Conservation (phyloP, 371 early-diverging fungal genomes). For the Mucor indicus region DNA sequence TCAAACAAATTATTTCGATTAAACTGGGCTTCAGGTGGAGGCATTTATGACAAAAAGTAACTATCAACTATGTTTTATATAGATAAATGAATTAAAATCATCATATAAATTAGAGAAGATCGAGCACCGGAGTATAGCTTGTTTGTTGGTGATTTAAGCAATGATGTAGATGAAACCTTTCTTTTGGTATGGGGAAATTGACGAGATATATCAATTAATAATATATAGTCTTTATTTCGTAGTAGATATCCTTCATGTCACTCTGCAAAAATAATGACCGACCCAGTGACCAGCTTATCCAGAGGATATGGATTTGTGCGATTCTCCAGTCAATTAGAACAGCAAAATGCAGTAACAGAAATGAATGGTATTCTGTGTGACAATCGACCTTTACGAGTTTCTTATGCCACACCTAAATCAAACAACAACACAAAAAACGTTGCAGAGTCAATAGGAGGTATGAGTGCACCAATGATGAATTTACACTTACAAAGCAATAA, state of each 20-base stretch:
- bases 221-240: constrained; percentile 42
- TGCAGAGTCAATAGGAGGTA: constrained; percentile 12
- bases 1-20: constrained; percentile 79
- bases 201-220: neutral
- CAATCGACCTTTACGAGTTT: constrained; percentile 77
- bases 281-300: constrained; percentile 65
- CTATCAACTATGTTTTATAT: neutral
- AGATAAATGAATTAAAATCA: neutral
- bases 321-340: constrained; percentile 69
- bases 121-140: constrained; percentile 74
- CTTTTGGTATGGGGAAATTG: constrained; percentile 62
- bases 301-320: constrained; percentile 83
- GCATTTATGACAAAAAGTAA: constrained; percentile 45
- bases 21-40: constrained; percentile 89
- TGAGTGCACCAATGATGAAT: constrained; percentile 5
- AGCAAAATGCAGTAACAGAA: constrained; percentile 67
- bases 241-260: constrained; percentile 63
- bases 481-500: constrained; percentile 17
- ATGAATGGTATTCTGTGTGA: constrained; percentile 72
- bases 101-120: constrained; percentile 39
- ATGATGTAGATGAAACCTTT: constrained; percentile 70
- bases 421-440: constrained; percentile 1
- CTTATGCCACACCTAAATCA: constrained; percentile 81
- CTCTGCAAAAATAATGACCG: constrained; percentile 79
- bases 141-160: constrained; percentile 85